Evolutionary conservation across 73 alveolate genomes (phyloP), one percentile per base, ranked within the genome.

Genomic region (Effrenium voratum): DNA sequence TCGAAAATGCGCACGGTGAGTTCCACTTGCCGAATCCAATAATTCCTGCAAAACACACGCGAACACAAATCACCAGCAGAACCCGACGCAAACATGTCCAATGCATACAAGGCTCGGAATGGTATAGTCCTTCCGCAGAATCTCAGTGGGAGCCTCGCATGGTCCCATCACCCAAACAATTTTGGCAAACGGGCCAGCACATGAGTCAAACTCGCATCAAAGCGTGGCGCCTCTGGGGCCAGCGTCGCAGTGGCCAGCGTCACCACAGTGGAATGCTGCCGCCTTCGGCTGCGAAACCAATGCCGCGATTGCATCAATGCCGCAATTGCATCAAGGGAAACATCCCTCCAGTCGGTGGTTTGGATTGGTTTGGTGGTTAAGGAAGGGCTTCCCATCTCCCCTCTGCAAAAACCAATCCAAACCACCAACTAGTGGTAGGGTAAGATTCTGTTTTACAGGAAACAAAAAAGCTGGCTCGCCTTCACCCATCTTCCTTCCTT

Each of bases 71-170:
- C 26, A 34, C 44, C 44, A 3, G 46, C 24, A 4, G 30, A 46
- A 26, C 30, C 47, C 13, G 26, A 30, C 4, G 24, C 2, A 30
- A 72, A 10, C 49, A 6, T 72, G 45, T 43, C 59, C 34, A 22
- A 5, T 24, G 13, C 50, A 19, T 34, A 38, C 85, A 34, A 90
- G 87, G 47, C 34, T 46, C 90, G 98, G 98, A 45, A 45, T 79
- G 28, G 28, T 34, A 38, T 92, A 92, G 76, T 92, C 98, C 70
- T 92, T 92, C 46, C 98, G 98, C 38, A 92, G 46, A 63, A 73
- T 92, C 98, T 92, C 98, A 12, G 91, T 52, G 32, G 98, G 98
- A 44, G 98, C 98, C 97, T 90, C 70, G n/a, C 30, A n/a, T 5
- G 73, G 26, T 30, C 5, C 49, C 4, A 30, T 34, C 34, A 12